Evolutionary conservation across 2,329 filamentous ascomycete species (phyloP).

Genomic region (Pseudogymnoascus sp.): DNA sequence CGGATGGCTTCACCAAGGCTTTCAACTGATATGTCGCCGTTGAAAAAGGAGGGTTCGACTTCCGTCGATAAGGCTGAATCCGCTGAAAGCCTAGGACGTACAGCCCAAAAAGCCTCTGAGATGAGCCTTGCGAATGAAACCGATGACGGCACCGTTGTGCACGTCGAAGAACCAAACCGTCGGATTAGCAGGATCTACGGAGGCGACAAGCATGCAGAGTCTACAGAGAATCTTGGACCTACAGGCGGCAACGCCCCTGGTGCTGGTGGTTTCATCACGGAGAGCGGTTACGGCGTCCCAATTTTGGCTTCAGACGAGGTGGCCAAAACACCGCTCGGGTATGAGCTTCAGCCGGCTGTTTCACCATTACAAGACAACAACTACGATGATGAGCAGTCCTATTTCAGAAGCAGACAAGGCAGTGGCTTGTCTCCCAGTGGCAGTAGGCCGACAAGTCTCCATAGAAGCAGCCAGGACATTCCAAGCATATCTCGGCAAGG

Average conservation of each 20-base stretch:
- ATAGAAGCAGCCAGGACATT: conserved; percentile 54
- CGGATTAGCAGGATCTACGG: conserved; percentile 40
- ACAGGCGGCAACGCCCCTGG: conserved; percentile 37
- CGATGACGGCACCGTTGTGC: conserved; percentile 47
- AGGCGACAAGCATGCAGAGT: conserved; percentile 33
- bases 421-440: conserved; percentile 33
- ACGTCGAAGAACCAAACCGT: conserved; percentile 63
- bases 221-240: conserved; percentile 44
- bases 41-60: background rate
- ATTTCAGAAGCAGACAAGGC: conserved; percentile 32
- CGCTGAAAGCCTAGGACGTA: conserved; percentile 36
- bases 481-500: conserved; percentile 29
- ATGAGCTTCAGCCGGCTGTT: conserved; percentile 71
- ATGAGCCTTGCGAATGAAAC: conserved; percentile 31
- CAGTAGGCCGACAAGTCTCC: conserved; percentile 53
- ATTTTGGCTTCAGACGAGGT: conserved; percentile 89
- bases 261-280: conserved; percentile 45
- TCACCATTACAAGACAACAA: conserved; percentile 63
- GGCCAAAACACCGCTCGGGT: conserved; percentile 59
- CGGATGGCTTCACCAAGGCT: conserved; percentile 66
- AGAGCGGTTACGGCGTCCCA: conserved; percentile 62
- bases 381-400: conserved; percentile 48
- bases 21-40: conserved; percentile 31
- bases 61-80: conserved; percentile 34
- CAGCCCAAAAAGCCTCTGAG: conserved; percentile 30